Evolutionary conservation across 208 protist species (phyloP), one percentile per base, ranked within the genome.

Genomic region (Crithidia expoeki): DNA sequence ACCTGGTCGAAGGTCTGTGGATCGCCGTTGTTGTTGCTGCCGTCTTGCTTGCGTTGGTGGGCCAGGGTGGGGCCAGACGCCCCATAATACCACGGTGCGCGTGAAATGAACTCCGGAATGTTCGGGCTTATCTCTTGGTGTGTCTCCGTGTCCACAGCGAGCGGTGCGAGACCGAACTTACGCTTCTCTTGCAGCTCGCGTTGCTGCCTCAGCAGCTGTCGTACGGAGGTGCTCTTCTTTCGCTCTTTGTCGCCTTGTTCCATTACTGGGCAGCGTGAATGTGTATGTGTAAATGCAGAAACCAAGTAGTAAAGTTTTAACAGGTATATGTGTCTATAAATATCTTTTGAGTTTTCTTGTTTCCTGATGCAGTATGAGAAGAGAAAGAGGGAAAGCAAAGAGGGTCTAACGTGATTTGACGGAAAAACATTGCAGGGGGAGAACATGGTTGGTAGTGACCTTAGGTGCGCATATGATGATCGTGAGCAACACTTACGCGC

Each of bases 71-170:
- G 88, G 16, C 92, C 88, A 0, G 72, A 57, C 19, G 76, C 68
- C 11, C 86, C 82, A 44, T 98, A 94, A 73, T 98, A 99, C 96
- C 98, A 98, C 68, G 98, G 98, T n/a, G 98, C 98, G 42, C 98
- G 80, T 2, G 94, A 79, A 59, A 99, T 99, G 64, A 96, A 99
- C 76, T 99, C 85, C 10, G 99, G 99, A 25, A 99, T 98, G 81
- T 99, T 99, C 28, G 99, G 98, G 89, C 99, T 99, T 66, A 97
- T 97, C 67, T 95, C 92, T 28, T 87, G 68, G 28, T 91, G 80
- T 25, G 84, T 89, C 28, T 93, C 80, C 19, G 81, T 78, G 58
- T 97, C 93, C 32, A 93, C 84, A 11, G 83, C 85, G 36, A 96
- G 84, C 0, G 93, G 93, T 0, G 93, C 90, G 17, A 95, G 80